These are phyloP conservation scores for Cercospora citrullina DNA, from an alignment of 2,329 filamentous ascomycete genomes.

Conservation along the genomic window DNA sequence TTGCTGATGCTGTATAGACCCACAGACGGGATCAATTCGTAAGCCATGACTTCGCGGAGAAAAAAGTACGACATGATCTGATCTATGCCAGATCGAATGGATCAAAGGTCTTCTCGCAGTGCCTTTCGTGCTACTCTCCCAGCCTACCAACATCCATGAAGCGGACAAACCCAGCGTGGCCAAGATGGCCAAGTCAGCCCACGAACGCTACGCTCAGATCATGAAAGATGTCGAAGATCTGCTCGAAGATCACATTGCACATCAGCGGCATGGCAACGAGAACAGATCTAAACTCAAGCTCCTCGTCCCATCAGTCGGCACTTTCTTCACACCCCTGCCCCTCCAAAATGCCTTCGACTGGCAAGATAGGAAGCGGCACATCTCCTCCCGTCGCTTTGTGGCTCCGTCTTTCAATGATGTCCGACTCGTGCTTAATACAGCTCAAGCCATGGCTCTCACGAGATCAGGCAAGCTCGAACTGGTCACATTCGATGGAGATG, in stretches of 20 bases:
- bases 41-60: slow-evolving; percentile 40
- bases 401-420: slow-evolving; percentile 97
- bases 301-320: slow-evolving; percentile 86
- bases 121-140: slow-evolving; percentile 93
- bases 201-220: slow-evolving; percentile 89
- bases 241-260: slow-evolving; percentile 84
- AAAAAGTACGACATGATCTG: background rate
- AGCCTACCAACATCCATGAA: slow-evolving; percentile 84
- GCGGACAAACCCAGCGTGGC: slow-evolving; percentile 61
- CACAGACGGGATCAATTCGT: slow-evolving; percentile 90
- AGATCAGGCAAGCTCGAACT: slow-evolving; percentile 71
- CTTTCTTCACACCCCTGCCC: slow-evolving; percentile 85
- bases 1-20: slow-evolving; percentile 59
- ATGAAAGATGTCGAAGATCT: slow-evolving; percentile 90
- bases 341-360: slow-evolving; percentile 80
- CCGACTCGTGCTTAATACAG: slow-evolving; percentile 87
- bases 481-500: slow-evolving; percentile 95
- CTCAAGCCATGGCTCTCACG: slow-evolving; percentile 89
- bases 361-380: slow-evolving; percentile 82
- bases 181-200: slow-evolving; percentile 72
- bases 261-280: slow-evolving; percentile 59
- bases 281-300: slow-evolving; percentile 81
- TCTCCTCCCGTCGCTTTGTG: slow-evolving; percentile 88
- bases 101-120: slow-evolving; percentile 88
- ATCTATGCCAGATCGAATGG: slow-evolving; percentile 56